These are phyloP conservation scores for Gossypioides kirkii DNA, from an alignment of 345 rosid species.

Conservation along the genomic window DNA sequence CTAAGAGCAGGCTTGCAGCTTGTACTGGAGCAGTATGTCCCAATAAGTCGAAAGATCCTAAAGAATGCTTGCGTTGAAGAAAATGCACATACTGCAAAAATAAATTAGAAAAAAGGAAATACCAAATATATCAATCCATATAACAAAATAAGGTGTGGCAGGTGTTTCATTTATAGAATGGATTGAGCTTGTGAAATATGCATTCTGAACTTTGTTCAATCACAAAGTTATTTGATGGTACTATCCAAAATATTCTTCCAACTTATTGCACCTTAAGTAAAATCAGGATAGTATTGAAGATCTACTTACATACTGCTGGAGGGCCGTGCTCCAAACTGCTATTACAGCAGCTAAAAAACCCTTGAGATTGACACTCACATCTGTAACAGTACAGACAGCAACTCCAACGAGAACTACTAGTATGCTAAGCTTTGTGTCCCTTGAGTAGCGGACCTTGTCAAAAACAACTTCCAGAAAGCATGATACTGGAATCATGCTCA, in stretches of 20 bases:
- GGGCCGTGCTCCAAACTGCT: constrained; percentile 96
- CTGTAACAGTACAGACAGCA: constrained; percentile 97
- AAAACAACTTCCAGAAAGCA: constrained; percentile 88
- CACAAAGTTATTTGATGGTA: background rate
- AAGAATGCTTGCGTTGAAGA: constrained; percentile 83
- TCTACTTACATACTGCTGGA: constrained; percentile 91
- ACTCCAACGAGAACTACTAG: constrained; percentile 86
- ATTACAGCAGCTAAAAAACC: constrained; percentile 89
- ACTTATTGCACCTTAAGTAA: background rate
- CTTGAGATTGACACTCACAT: constrained; percentile 88
- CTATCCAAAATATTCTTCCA: background rate
- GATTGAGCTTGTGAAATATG: background rate
- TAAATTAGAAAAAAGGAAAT: background rate
- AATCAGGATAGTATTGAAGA: constrained; percentile 7
- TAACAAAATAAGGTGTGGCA: background rate
- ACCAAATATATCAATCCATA: background rate
- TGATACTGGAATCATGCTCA: constrained; percentile 98
- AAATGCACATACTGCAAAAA: constrained; percentile 79
- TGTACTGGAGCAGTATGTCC: constrained; percentile 98
- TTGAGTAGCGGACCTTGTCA: constrained; percentile 86
- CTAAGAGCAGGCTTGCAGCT: constrained; percentile 74
- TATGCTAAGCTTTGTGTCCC: constrained; percentile 98
- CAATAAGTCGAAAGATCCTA: constrained; percentile 84
- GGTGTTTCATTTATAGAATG: background rate
- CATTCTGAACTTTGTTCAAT: background rate